Conservation (phyloP, 352 stramenopile genomes). For the Globisporangium emineosum region DNA sequence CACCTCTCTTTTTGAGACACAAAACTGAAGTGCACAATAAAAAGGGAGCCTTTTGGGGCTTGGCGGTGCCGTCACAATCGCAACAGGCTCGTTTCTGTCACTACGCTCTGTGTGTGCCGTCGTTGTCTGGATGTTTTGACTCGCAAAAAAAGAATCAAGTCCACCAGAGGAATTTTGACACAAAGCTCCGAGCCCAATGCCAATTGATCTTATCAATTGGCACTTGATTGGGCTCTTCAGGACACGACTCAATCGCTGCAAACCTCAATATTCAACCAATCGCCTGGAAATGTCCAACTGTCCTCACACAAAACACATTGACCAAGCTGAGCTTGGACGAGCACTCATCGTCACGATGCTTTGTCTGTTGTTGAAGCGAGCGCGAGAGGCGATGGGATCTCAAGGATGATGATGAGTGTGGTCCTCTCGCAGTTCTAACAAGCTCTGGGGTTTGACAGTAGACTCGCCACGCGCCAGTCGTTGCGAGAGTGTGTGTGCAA, state of each 20-base stretch:
- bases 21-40: neutral
- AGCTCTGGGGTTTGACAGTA: neutral
- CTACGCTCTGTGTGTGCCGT: neutral
- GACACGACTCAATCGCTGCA: no score
- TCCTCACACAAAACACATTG: no score
- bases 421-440: no score
- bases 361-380: neutral
- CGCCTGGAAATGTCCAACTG: no score
- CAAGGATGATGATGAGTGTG: conserved; percentile 4
- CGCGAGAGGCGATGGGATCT: no score
- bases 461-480: no score
- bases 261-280: no score
- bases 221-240: no score
- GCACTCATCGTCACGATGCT: no score
- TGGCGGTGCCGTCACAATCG: neutral
- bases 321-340: no score
- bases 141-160: neutral
- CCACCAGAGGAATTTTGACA: neutral
- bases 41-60: neutral
- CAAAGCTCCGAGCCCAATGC: no score
- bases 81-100: neutral
- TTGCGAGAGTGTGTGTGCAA: conserved; percentile 4
- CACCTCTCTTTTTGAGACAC: neutral
- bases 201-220: no score
- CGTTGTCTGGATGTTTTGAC: neutral